Base-by-base conservation (phyloP, 208 protist genomes). In the Acanthamoeba castellanii region DNA sequence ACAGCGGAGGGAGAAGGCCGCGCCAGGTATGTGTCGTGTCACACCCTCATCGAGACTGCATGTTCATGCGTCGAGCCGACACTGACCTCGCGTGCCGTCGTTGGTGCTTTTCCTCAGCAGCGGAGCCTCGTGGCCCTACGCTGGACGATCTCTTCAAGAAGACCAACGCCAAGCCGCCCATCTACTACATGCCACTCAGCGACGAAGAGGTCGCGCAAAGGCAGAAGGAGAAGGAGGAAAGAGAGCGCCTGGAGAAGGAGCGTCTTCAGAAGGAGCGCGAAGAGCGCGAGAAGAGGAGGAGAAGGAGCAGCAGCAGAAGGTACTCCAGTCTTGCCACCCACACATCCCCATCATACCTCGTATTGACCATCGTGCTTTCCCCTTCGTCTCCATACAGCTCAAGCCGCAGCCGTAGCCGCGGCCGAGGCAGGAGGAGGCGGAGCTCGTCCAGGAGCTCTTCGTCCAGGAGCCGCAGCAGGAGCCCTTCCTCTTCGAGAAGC, bases 131-230 rank as follows among this genome's bases (percentile, higher is more conserved):
- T n/a, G 81, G 81, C 30, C 87, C 32, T 27, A 94, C 91, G 30
- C 57, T 94, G 64, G 72, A 94, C 55, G 91, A 94, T 32, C 91
- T 94, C 30, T 94, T 94, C 32, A 55, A 52, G 45, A 94, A 85
- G 91, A 94, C 91, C 14, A 85, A 81, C 13, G 68, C 91, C 45
- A 81, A 85, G 50, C 91, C 91, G 25, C 64, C 70, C 47, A 85
- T 94, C 52, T 94, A 94, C 70, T 94, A 66, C 37, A 14, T 94
- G 27, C 91, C 91, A 2, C 91, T 87, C 74, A 55, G 70, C 27
- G 91, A 94, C n/a, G 91, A 94, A 32, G 70, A 94, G 50, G 32
- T 94, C 7, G 70, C 70, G 32, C 45, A 85, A 30, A 94, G 68
- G 91, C 13, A 94, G 50, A 64, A 94, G 34, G 72, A 94, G 45